These are phyloP conservation scores for Heliamphora exappendiculata DNA, from an alignment of 148 eudicot genomes.

Conservation along the genomic window DNA sequence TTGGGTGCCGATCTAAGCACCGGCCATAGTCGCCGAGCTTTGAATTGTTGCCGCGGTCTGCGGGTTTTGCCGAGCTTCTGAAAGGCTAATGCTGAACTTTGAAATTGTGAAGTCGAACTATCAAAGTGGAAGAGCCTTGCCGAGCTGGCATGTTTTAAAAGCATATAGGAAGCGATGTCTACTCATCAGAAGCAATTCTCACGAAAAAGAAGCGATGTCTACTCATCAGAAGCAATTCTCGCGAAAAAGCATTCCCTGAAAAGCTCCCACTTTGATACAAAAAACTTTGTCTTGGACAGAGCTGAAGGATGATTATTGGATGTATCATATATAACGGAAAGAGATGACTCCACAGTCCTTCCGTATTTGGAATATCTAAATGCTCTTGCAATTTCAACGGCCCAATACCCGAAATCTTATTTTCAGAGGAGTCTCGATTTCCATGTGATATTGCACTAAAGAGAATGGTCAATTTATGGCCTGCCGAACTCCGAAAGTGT, in stretches of 20 bases:
- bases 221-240: constrained; percentile 62
- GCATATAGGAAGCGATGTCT: constrained; percentile 68
- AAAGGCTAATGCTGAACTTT: too few relatives aligned
- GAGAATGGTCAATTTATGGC: too few relatives aligned
- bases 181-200: constrained; percentile 62
- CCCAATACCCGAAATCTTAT: too few relatives aligned
- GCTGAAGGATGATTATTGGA: constrained; percentile 48
- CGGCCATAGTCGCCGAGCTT: too few relatives aligned
- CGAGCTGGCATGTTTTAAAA: constrained; percentile 72
- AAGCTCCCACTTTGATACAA: constrained; percentile 54
- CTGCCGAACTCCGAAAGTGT: too few relatives aligned
- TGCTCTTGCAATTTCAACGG: constrained; percentile 65
- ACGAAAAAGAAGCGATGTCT: constrained; percentile 63
- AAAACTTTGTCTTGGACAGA: constrained; percentile 43
- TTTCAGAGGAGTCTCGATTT: too few relatives aligned
- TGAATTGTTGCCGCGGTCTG: too few relatives aligned
- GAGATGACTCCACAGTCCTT: constrained; percentile 30
- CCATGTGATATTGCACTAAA: too few relatives aligned
- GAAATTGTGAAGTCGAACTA: too few relatives aligned
- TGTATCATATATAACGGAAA: constrained; percentile 48
- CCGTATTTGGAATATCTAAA: constrained; percentile 61
- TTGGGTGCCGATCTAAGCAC: too few relatives aligned
- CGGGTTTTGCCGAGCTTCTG: too few relatives aligned
- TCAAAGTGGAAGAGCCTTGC: too few relatives aligned
- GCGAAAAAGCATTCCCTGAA: constrained; percentile 49